phyloP scores from a whole-genome alignment of 495 filamentous ascomycete genomes.

The Trichoderma erinaceum region DNA sequence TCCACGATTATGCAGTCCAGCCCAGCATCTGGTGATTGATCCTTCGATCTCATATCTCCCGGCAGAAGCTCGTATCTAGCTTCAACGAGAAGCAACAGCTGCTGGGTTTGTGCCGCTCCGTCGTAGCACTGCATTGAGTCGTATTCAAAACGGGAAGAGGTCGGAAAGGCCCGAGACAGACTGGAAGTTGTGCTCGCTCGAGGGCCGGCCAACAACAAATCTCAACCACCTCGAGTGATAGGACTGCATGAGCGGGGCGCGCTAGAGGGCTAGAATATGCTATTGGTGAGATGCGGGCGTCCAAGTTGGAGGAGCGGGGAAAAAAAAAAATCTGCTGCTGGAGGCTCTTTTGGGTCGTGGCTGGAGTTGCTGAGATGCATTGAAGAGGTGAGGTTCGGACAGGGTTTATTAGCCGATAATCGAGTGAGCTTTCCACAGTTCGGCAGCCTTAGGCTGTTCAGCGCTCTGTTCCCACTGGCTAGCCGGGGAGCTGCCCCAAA shows the following conservation, averaged over 20 bases:
- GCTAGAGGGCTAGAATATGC: neutral
- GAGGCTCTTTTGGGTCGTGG: neutral
- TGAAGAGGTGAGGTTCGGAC: neutral
- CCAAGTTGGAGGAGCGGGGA: neutral
- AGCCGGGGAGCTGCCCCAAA: neutral
- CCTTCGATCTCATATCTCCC: constrained; percentile 1
- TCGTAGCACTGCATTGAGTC: neutral
- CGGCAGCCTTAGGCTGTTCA: too few species aligned
- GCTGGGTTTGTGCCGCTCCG: neutral
- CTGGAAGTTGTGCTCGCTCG: neutral
- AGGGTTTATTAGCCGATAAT: neutral
- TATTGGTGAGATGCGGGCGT: too few species aligned
- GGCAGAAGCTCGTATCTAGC: neutral
- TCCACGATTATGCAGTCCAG: neutral
- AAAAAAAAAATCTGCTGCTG: neutral
- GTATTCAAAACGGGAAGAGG: neutral
- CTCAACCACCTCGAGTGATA: neutral
- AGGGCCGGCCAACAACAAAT: too few species aligned
- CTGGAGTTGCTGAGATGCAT: neutral
- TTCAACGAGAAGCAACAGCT: neutral
- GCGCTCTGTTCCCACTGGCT: too few species aligned
- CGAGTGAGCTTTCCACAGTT: neutral
- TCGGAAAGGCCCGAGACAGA: neutral
- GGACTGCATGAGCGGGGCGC: neutral
- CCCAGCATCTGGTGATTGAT: constrained; percentile 1